Base-by-base conservation (phyloP, 768 basidiomycete genomes). In the Terana coerulea region DNA sequence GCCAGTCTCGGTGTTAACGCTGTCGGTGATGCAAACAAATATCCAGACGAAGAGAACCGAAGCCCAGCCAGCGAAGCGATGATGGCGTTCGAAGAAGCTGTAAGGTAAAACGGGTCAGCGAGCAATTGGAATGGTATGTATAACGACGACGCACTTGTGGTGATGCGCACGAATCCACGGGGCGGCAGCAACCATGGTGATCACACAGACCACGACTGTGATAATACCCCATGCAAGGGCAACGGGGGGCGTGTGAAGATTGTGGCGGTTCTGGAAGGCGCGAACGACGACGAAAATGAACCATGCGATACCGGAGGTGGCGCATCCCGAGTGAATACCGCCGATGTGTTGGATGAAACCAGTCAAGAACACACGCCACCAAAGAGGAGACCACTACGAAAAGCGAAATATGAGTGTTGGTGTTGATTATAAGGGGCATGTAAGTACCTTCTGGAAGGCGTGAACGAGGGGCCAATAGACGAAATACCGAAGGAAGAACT, bases 141-240 rank as follows among this genome's bases (percentile, higher is more conserved):
- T 15, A 17, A 22, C 17, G 21, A 2, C 29, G 14, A 66, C 80
- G 60, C 62, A 88, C 86, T 89, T 89, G 72, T 90, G 88, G 57
- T 88, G 84, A 15, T 79, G 80, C 56, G 88, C 88, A 55, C 88
- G 76, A 42, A 91, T 79, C 85, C 86, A 88, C 22, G 88, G 88
- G 62, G 88, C 76, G 11, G 86, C 88, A 39, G 84, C 81, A 37
- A 77, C 61, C 43, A 83, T 75, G 41, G 79, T 81, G 50, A 85
- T 65, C 49, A 80, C 69, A 39, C 88, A 72, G 3, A 74, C 67
- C 7, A 84, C 53, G 54, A 77, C 73, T 5, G 83, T 83, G 33
- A 85, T 60, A 34, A 85, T 71, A 21, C 86, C 86, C 54, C 54
- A 55, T 3, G 47, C 54, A 57, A 83, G 76, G 43, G 78, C 72